A percentile compares a stretch with the other conserved stretches of the same genome.
Evolutionary conservation across 2,329 filamentous ascomycete genomes (phyloP).

Genomic region (Clarireedia sp.): DNA sequence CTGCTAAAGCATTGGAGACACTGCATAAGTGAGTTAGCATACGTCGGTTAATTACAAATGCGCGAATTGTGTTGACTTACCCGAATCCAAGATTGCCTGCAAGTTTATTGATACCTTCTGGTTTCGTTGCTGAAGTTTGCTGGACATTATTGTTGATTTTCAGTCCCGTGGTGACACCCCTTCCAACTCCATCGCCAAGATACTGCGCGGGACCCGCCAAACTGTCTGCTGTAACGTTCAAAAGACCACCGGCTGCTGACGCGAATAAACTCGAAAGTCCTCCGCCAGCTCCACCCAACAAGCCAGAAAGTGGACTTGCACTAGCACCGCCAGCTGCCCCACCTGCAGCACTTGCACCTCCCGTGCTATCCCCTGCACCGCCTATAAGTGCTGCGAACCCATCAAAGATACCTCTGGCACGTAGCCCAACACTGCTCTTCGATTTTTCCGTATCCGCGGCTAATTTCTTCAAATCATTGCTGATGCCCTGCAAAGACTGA

Average conservation of each 20-base stretch:
- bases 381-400: not conserved
- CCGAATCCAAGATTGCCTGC: constrained; percentile 6
- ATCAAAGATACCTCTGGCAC: not conserved
- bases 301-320: not conserved
- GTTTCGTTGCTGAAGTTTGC: constrained; percentile 1
- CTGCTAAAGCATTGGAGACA: constrained; percentile 1
- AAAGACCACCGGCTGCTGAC: not conserved
- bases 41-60: not conserved
- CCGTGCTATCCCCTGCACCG: not conserved
- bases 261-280: not conserved
- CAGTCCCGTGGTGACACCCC: constrained; percentile 3
- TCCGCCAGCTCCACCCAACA: not conserved
- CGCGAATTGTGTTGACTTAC: not conserved
- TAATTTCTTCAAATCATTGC: constrained; percentile 6
- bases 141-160: constrained; percentile 4
- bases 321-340: not conserved
- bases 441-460: not conserved
- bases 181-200: constrained; percentile 5
- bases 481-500: not conserved
- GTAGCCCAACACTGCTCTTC: not conserved
- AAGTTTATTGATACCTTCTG: not conserved
- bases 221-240: not conserved
- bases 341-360: not conserved
- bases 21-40: not conserved
- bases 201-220: not conserved